phyloP scores from a whole-genome alignment of 495 filamentous ascomycete species.

The Aspergillus funiculosus region DNA sequence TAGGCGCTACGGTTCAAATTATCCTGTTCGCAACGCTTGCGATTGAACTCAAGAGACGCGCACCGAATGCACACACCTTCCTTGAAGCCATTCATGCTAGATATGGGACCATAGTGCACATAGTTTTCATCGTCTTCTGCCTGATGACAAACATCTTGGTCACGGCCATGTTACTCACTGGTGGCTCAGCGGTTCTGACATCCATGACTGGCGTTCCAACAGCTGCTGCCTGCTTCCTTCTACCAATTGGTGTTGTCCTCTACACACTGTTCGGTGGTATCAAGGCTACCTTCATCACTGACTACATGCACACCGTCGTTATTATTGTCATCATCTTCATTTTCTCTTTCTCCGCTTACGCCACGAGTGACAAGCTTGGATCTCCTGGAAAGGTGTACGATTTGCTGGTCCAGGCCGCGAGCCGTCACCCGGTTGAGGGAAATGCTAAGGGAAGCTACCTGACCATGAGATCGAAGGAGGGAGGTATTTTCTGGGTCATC shows the following conservation, averaged over 20 bases:
- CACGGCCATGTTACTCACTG: constrained; percentile 88
- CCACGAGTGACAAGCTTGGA: constrained; percentile 67
- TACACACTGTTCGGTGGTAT: constrained; percentile 79
- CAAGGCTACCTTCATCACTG: constrained; percentile 70
- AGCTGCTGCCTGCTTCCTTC: constrained; percentile 82
- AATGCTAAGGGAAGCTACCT: constrained; percentile 84
- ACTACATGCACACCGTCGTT: constrained; percentile 82
- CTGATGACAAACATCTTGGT: constrained; percentile 80
- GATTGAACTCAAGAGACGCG: constrained; percentile 85
- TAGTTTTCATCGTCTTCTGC: constrained; percentile 75
- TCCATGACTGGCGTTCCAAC: constrained; percentile 82
- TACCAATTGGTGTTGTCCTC: constrained; percentile 76
- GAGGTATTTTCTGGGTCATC: constrained; percentile 94
- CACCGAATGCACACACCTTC: constrained; percentile 83
- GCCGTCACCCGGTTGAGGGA: constrained; percentile 70
- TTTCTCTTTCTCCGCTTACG: constrained; percentile 83
- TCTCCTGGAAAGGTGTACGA: constrained; percentile 80
- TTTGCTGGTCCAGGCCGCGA: constrained; percentile 63
- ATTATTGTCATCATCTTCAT: constrained; percentile 85
- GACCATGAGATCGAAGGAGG: constrained; percentile 82
- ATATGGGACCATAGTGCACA: constrained; percentile 59
- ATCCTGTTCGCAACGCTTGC: constrained; percentile 89
- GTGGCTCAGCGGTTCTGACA: constrained; percentile 80
- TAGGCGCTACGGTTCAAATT: constrained; percentile 56
- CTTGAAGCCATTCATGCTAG: constrained; percentile 65